Conservation (phyloP, 2,329 filamentous ascomycete genomes). For the Arthrobotrys entomopaga region DNA sequence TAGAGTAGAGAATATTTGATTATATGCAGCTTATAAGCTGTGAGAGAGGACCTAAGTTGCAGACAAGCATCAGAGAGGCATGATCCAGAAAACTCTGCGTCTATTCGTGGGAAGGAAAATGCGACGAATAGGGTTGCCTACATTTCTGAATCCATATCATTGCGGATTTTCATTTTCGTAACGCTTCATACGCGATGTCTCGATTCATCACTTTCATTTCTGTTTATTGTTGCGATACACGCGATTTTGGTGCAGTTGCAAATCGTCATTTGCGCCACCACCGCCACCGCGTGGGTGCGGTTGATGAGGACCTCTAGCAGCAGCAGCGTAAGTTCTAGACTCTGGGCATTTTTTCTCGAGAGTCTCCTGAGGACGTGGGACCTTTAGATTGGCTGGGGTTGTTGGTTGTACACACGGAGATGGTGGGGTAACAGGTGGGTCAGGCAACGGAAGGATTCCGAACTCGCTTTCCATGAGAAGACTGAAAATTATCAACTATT, state of each 20-base stretch:
- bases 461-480: neutral
- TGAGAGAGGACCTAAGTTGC: too few species aligned
- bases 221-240: too few species aligned
- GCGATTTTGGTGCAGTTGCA: too few species aligned
- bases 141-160: neutral
- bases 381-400: neutral
- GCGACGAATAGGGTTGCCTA: neutral
- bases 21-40: too few species aligned
- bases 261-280: neutral
- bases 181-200: too few species aligned
- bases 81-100: too few species aligned
- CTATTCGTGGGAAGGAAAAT: neutral
- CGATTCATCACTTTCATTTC: too few species aligned
- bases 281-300: neutral
- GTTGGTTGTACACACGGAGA: neutral
- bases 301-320: slow-evolving; percentile 5
- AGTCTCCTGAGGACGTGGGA: neutral
- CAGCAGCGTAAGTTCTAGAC: slow-evolving; percentile 30
- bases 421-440: neutral
- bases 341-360: neutral
- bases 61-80: too few species aligned
- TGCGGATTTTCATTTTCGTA: neutral
- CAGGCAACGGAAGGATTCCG: neutral
- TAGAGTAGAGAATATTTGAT: too few species aligned
- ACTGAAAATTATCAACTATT: neutral